A percentile compares a stretch with the other conserved stretches of the same genome.
Conservation (phyloP, 306 rosid genomes). For the Prosopis cineraria region DNA sequence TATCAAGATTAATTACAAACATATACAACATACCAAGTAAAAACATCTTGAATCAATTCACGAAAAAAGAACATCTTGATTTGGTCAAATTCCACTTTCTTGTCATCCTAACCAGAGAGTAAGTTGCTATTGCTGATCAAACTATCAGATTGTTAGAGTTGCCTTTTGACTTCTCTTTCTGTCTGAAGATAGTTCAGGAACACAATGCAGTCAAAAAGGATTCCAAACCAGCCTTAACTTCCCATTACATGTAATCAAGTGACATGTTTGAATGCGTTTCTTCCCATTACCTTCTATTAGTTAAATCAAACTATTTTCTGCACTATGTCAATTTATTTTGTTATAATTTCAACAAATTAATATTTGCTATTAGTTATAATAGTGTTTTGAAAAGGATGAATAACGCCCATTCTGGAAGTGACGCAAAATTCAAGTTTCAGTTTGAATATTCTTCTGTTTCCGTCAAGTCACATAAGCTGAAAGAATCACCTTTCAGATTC, state of each 20-base stretch:
- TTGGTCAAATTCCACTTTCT: slow-evolving; percentile 12
- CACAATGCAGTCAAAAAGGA: not conserved
- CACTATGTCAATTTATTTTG: not conserved
- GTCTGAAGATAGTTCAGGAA: slow-evolving; percentile 7
- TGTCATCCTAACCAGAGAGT: slow-evolving; percentile 2
- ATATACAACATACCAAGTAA: slow-evolving; percentile 16
- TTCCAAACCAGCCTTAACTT: slow-evolving; percentile 25
- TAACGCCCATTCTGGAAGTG: not conserved
- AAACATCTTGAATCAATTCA: too few relatives aligned
- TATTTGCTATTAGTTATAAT: not conserved
- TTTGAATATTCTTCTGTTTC: not conserved
- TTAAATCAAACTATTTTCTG: slow-evolving; percentile 5
- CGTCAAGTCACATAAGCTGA: not conserved
- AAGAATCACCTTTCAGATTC: not conserved
- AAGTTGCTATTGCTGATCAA: slow-evolving; percentile 4
- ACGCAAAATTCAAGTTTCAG: not conserved
- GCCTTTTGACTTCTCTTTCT: not conserved
- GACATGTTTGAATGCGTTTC: not conserved
- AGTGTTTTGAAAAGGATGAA: not conserved
- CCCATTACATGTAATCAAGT: slow-evolving; percentile 2
- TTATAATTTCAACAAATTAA: not conserved
- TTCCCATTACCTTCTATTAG: not conserved
- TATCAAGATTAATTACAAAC: slow-evolving; percentile 30
- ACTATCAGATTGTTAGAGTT: not conserved
- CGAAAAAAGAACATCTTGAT: too few relatives aligned